Conservation (phyloP, 805 yeast genomes). For the Kazachstania bromeliacearum region DNA sequence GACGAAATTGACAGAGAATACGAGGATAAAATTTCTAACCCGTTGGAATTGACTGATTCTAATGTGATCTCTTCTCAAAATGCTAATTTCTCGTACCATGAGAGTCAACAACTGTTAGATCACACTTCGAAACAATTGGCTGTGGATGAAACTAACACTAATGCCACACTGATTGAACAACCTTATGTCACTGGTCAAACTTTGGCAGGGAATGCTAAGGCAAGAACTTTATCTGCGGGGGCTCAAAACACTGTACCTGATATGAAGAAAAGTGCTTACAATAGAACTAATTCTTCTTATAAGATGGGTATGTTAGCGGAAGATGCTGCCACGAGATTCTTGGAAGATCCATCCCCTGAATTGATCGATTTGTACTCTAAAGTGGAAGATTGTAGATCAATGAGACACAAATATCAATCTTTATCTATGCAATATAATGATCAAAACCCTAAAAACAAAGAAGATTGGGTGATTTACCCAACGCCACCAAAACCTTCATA, state of each 20-base stretch:
- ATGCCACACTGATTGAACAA: constrained; percentile 12
- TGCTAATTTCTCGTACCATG: constrained; percentile 28
- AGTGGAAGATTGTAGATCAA: constrained; percentile 54
- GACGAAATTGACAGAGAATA: constrained; percentile 4
- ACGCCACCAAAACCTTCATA: constrained; percentile 89
- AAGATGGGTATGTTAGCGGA: constrained; percentile 39
- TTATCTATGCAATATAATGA: constrained; percentile 62
- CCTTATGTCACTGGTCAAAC: constrained; percentile 6
- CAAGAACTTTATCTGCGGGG: constrained; percentile 17
- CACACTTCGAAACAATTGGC: constrained; percentile 24
- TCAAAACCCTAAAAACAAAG: constrained; percentile 77
- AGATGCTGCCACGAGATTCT: constrained; percentile 41
- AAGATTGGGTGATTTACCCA: constrained; percentile 77
- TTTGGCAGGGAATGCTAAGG: neutral
- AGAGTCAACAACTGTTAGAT: constrained; percentile 24
- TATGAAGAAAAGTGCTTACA: neutral
- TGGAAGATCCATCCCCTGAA: constrained; percentile 59
- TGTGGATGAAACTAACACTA: constrained; percentile 18
- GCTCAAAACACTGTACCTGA: constrained; percentile 21
- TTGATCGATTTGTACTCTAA: constrained; percentile 53
- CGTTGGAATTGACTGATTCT: neutral
- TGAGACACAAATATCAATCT: constrained; percentile 68
- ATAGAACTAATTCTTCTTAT: constrained; percentile 20
- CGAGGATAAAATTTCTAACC: neutral
- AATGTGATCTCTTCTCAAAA: constrained; percentile 7